Evolutionary conservation across 371 early-diverging fungal species (phyloP), one percentile per base, ranked within the genome.

Genomic region (Actinomortierella wolfii): DNA sequence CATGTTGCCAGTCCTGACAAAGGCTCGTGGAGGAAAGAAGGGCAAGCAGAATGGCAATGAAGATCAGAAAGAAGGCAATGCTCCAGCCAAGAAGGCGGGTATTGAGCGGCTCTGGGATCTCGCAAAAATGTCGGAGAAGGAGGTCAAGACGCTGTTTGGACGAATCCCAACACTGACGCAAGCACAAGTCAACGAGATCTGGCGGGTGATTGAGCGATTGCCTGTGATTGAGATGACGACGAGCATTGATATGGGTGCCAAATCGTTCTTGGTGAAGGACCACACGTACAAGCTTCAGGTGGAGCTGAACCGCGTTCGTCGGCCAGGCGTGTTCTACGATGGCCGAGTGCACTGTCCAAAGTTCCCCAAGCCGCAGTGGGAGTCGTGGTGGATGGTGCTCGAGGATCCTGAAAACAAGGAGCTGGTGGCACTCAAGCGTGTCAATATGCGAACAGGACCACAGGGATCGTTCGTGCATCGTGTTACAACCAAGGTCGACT

Each of bases 311-410:
- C 52, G 63, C 41, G 57, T 84, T 34, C 56, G 77, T 14, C 76
- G 81, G 42, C 76, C 77, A 7, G 63, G 69, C 2, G 76, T 81
- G 20, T 56, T 76, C 2, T 88, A 85, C 55, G 89, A 89, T 25
- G 89, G 88, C 11, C 79, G 87, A 5, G 80, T 90, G 8, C 75
- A 89, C 64, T 78, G 89, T 13, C 93, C 95, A 4, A 74, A 76
- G 56, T 96, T 96, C 68, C 92, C 95, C 8, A 97, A 97, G 69
- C 79, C 87, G 3, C 97, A 97, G 67, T 89, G 86, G 63, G 97
- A 97, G 65, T 89, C 92, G 0, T 96, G 94, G 93, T 96, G 92
- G 92, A 59, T 92, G 1, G 81, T 94, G 7, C 73, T 96, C 8
- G 94, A 89, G 7, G 85, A 92, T 53, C 70, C 80, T 0, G 82